A percentile compares a stretch with the other conserved stretches of the same genome.
phyloP scores from a whole-genome alignment of 768 basidiomycete genomes.

The Pleurotus citrinopileatus region DNA sequence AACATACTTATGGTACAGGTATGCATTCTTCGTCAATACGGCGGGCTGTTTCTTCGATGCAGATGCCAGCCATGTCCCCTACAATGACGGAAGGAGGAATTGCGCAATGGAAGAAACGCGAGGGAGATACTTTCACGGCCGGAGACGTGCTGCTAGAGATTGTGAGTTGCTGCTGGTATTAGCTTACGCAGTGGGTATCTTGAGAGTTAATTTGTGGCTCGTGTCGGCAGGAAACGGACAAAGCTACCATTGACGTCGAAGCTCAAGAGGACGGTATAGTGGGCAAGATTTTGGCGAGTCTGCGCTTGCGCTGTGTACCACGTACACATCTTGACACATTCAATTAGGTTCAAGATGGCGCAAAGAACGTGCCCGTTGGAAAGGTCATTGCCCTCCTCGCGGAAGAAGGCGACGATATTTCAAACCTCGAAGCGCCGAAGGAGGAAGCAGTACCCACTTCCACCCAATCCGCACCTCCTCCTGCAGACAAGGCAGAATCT shows the following conservation, averaged over 20 bases:
- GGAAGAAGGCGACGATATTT: conserved; percentile 94
- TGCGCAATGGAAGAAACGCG: conserved; percentile 84
- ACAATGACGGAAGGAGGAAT: conserved; percentile 97
- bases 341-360: conserved; percentile 64
- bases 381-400: conserved; percentile 89
- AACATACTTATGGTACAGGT: conserved; percentile 27
- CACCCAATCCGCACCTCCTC: conserved; percentile 18
- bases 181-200: no score
- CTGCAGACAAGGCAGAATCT: conserved; percentile 24
- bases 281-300: conserved; percentile 85
- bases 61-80: conserved; percentile 97
- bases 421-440: conserved; percentile 69
- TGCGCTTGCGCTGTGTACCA: not conserved
- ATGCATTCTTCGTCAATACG: conserved; percentile 51
- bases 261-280: conserved; percentile 95
- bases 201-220: no score
- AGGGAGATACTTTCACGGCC: conserved; percentile 73
- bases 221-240: conserved; percentile 77
- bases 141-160: conserved; percentile 92
- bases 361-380: conserved; percentile 85
- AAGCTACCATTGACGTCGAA: conserved; percentile 97
- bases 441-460: conserved; percentile 30
- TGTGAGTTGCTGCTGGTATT: conserved; percentile 52
- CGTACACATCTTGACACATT: not conserved
- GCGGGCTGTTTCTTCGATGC: conserved; percentile 67